Evolutionary conservation across 177 flowering plant genomes (phyloP).

Genomic region (Vitis hybrid): DNA sequence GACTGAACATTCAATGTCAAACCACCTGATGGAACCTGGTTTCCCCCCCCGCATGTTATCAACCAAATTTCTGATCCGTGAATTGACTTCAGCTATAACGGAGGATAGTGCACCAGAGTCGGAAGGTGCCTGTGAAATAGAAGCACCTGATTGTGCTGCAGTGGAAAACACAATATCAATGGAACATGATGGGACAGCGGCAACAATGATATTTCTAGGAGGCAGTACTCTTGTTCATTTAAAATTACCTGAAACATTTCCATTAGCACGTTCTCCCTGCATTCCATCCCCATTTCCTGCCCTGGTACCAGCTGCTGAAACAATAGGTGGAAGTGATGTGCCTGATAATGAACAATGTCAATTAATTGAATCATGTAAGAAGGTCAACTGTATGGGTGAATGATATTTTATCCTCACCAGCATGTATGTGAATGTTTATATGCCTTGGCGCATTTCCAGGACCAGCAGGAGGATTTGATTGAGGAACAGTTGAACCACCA

Average conservation of each 20-base stretch:
- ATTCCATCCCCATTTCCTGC: conserved; percentile 51
- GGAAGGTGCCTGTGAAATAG: conserved; percentile 33
- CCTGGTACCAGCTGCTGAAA: conserved; percentile 58
- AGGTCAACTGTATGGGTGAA: background rate
- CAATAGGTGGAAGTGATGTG: conserved; percentile 44
- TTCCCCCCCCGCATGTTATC: conserved; percentile 34
- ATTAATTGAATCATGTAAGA: background rate
- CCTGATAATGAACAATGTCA: conserved; percentile 34
- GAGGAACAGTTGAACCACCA: conserved; percentile 36
- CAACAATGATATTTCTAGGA: conserved; percentile 45
- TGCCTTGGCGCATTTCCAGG: conserved; percentile 66
- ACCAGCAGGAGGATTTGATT: conserved; percentile 60
- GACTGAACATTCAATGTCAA: background rate
- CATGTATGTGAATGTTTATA: conserved; percentile 90
- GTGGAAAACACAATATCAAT: conserved; percentile 29
- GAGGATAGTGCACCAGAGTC: conserved; percentile 36
- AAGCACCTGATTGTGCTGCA: conserved; percentile 32
- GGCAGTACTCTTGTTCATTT: conserved; percentile 40
- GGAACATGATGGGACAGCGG: conserved; percentile 50
- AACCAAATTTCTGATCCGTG: conserved; percentile 41
- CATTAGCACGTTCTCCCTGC: conserved; percentile 39
- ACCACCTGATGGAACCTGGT: conserved; percentile 48
- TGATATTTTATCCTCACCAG: conserved; percentile 49
- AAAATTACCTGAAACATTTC: conserved; percentile 43
- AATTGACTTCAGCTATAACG: conserved; percentile 40